These are phyloP conservation scores for Plantago ovata DNA, from an alignment of 257 asterid species.

Conservation along the genomic window DNA sequence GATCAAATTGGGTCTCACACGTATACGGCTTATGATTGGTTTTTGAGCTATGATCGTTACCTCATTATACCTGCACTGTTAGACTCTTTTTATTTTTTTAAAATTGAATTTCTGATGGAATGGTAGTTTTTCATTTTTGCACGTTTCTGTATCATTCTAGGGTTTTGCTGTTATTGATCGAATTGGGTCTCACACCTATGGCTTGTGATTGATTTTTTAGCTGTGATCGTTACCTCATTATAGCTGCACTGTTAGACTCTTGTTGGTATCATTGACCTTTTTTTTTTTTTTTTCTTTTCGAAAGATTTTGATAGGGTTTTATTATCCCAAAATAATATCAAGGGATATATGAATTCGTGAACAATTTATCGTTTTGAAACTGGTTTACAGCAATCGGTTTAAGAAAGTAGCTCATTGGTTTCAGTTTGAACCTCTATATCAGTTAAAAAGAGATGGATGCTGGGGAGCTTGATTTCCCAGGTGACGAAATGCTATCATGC, in stretches of 20 bases:
- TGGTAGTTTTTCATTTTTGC: too few relatives aligned
- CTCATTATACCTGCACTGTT: background rate
- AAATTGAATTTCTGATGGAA: too few relatives aligned
- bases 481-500: slow-evolving; percentile 42
- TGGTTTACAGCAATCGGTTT: background rate
- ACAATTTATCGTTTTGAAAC: background rate
- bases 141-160: too few relatives aligned
- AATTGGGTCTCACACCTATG: background rate
- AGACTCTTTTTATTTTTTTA: too few relatives aligned
- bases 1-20: background rate
- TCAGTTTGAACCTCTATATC: slow-evolving; percentile 13
- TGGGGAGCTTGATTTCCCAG: slow-evolving; percentile 49
- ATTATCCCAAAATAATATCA: background rate
- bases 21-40: background rate
- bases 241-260: too few relatives aligned
- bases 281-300: background rate
- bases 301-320: background rate
- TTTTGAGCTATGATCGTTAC: slow-evolving; percentile 3
- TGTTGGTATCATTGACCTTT: too few relatives aligned
- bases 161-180: too few relatives aligned
- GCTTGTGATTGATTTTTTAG: slow-evolving; percentile 17
- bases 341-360: too few relatives aligned
- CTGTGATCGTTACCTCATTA: background rate
- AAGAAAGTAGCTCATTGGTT: background rate
- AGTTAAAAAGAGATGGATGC: slow-evolving; percentile 36